phyloP scores from a whole-genome alignment of 257 asterid species.

The Gardenia jasminoides region DNA sequence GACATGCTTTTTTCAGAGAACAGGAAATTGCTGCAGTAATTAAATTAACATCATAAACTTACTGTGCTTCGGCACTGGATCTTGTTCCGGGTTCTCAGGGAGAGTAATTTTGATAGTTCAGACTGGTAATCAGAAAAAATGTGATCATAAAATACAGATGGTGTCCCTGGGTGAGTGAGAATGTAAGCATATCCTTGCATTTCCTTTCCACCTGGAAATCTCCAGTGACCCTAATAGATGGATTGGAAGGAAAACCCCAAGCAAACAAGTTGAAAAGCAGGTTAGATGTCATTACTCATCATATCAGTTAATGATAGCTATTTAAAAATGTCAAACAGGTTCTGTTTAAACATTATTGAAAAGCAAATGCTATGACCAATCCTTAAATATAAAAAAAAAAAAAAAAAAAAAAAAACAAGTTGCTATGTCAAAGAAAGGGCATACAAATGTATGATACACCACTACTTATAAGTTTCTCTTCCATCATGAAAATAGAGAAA shows the following conservation, averaged over 20 bases:
- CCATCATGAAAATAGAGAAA: neutral
- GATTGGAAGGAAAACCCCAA: constrained; percentile 13
- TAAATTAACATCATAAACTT: constrained; percentile 34
- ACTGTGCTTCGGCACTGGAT: constrained; percentile 87
- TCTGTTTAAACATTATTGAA: neutral
- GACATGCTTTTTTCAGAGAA: constrained; percentile 5
- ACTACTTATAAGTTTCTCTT: neutral
- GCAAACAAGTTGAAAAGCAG: constrained; percentile 1
- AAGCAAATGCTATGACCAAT: neutral
- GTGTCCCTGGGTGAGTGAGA: constrained; percentile 91
- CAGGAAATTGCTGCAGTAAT: neutral
- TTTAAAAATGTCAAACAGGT: neutral
- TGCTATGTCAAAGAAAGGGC: neutral
- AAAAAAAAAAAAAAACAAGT: too few relatives aligned
- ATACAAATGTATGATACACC: too few relatives aligned
- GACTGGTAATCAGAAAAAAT: constrained; percentile 57
- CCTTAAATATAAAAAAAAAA: too few relatives aligned
- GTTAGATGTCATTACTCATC: constrained; percentile 3
- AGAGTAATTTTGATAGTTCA: constrained; percentile 53
- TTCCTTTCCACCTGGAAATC: constrained; percentile 98
- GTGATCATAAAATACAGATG: constrained; percentile 90
- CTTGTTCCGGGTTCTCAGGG: constrained; percentile 71
- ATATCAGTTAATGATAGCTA: neutral
- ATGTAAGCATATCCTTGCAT: constrained; percentile 96
- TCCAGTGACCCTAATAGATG: constrained; percentile 92